A percentile compares a stretch with the other conserved stretches of the same genome.
These are phyloP conservation scores for Sordariomycetes sp. DNA, from an alignment of 2,329 filamentous ascomycete species.

Conservation along the genomic window DNA sequence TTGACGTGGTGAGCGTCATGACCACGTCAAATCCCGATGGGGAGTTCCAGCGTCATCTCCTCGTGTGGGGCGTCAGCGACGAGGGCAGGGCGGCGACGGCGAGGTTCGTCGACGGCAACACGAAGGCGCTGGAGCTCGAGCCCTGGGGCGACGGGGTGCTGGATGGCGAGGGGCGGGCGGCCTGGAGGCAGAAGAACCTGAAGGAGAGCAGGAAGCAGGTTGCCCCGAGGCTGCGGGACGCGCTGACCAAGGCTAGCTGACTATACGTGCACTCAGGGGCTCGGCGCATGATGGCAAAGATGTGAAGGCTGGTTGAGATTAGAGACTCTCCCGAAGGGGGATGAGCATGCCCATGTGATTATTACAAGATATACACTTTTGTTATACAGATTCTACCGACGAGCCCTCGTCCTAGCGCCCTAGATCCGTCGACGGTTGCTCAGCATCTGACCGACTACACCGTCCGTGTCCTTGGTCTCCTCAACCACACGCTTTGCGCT, in stretches of 20 bases:
- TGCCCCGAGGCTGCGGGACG: conserved; percentile 54
- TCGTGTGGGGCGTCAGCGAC: conserved; percentile 54
- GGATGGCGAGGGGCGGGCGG: conserved; percentile 41
- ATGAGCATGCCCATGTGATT: too few relatives aligned
- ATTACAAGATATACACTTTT: too few relatives aligned
- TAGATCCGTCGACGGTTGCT: too few relatives aligned
- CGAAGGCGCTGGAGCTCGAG: conserved; percentile 44
- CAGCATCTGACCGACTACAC: too few relatives aligned
- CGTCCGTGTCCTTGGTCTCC: too few relatives aligned
- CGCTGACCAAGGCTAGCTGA: conserved; percentile 9
- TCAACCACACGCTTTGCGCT: too few relatives aligned
- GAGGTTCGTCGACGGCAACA: conserved; percentile 39
- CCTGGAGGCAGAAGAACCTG: conserved; percentile 59
- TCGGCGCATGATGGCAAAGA: too few relatives aligned
- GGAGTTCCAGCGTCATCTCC: conserved; percentile 54
- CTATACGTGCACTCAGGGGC: too few relatives aligned
- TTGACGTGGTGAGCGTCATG: conserved; percentile 62
- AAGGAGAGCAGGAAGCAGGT: conserved; percentile 60
- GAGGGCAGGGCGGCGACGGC: conserved; percentile 36
- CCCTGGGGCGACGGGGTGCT: conserved; percentile 40
- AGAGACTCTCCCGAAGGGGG: too few relatives aligned
- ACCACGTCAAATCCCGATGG: conserved; percentile 50
- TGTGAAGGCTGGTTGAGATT: too few relatives aligned
- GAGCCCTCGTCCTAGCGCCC: too few relatives aligned
- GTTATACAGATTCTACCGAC: too few relatives aligned